Evolutionary conservation across 1,284 basidiomycete genomes (phyloP), one percentile per base, ranked within the genome.

Genomic region (Ganoderma leucocontextum): DNA sequence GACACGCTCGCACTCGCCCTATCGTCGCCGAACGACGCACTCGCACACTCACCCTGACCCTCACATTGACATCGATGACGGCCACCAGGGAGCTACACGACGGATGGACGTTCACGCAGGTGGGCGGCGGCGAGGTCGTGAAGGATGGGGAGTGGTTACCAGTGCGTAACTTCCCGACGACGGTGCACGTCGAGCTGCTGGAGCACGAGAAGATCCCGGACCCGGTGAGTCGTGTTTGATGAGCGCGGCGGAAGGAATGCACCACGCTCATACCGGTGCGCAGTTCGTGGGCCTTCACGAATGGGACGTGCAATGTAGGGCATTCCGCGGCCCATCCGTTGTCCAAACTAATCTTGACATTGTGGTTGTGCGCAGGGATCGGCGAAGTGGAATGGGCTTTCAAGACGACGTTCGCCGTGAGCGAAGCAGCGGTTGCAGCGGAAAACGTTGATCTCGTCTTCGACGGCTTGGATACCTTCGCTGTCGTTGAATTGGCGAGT

Each of bases 351-450:
- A 25, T 13, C 4, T 33, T 60, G 49, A 71, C 13, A n/a, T 35
- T 49, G 41, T 60, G 12, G 22, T 59, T 57, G 5, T 13, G 6
- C 49, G 59, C 55, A 96, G 95, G 95, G 95, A 84, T 97, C 60
- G 94, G 94, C 33, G 95, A 97, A 80, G 85, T 86, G 12, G 87
- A 91, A 53, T 97, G 96, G 95, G 82, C 84, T n/a, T 97, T 97
- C 84, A 90, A 87, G 75, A 91, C 89, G 10, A 81, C 78, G 1
- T 92, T 97, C 75, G 72, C 79, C 10, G 82, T 89, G n/a, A 81
- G 82, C 1, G 80, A 85, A 13, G 78, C 79, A 33, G 86, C 91
- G 62, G 77, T 89, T 15, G 72, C 76, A 4, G 77, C 82, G 6
- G 73, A 82, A 4, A 85, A 91, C 63, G 82, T 85, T 35, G 94